These are phyloP conservation scores for Hura crepitans DNA, from an alignment of 441 rosid genomes.

Conservation along the genomic window DNA sequence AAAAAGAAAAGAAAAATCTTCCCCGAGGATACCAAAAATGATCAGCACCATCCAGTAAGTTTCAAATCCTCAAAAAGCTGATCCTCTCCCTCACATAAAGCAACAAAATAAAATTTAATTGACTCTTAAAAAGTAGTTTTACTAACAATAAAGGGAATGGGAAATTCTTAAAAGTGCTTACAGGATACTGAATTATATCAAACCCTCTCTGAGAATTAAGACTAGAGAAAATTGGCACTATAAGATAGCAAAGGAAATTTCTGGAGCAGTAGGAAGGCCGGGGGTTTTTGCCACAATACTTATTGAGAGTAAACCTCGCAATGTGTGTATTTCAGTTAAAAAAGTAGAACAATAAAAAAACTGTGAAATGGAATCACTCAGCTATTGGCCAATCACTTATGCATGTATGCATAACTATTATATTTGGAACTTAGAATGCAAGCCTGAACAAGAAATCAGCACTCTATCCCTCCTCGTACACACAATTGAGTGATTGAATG, in stretches of 20 bases:
- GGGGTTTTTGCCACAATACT: neutral
- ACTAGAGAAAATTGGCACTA: neutral
- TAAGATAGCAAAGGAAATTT: neutral
- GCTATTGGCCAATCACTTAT: neutral
- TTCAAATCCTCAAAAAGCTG: neutral
- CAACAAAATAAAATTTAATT: neutral
- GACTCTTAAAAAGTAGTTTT: neutral
- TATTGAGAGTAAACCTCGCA: neutral
- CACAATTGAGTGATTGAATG: neutral
- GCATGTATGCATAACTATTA: neutral
- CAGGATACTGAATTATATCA: neutral
- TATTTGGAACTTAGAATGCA: constrained; percentile 6
- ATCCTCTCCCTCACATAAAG: neutral
- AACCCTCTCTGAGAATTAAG: neutral
- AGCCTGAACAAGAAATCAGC: neutral
- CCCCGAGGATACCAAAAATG: neutral
- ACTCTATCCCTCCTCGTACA: neutral
- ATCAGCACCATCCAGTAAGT: constrained; percentile 1
- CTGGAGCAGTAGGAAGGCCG: neutral
- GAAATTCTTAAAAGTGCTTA: neutral
- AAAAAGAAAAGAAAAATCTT: too few relatives aligned
- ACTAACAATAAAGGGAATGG: neutral
- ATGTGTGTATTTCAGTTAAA: neutral
- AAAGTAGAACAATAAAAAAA: neutral
- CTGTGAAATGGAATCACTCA: neutral